Conservation (phyloP, 352 stramenopile genomes). For the Poterioochromonas sp. region DNA sequence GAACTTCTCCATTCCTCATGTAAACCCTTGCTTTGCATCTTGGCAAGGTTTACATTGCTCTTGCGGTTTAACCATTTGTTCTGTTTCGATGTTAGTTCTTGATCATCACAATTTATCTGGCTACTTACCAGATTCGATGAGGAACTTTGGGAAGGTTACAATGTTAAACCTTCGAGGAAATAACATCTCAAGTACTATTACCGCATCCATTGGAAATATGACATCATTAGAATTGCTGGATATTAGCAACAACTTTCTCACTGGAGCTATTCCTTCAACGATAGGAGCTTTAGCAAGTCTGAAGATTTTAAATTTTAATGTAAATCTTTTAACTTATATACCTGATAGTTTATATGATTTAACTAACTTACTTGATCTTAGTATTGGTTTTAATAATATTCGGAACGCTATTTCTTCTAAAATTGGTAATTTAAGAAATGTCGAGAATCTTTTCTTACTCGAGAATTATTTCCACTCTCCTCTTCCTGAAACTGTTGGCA, state of each 20-base stretch:
- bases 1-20: too few species aligned
- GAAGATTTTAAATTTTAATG: neutral
- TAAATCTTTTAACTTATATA: neutral
- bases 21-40: too few species aligned
- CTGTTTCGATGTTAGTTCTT: too few species aligned
- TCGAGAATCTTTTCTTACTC: neutral
- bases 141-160: neutral
- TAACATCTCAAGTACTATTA: neutral
- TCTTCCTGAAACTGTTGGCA: neutral
- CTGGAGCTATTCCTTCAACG: neutral
- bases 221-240: neutral
- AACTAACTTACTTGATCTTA: neutral
- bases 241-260: neutral
- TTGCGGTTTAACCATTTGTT: too few species aligned
- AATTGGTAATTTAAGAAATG: neutral
- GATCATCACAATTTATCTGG: neutral
- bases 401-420: neutral
- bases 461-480: neutral
- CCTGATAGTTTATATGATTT: neutral
- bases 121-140: neutral
- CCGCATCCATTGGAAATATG: neutral
- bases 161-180: neutral
- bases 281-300: neutral
- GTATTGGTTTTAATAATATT: neutral
- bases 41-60: too few species aligned